Conservation (phyloP, 2,329 filamentous ascomycete species). For the Fusarium sp. region DNA sequence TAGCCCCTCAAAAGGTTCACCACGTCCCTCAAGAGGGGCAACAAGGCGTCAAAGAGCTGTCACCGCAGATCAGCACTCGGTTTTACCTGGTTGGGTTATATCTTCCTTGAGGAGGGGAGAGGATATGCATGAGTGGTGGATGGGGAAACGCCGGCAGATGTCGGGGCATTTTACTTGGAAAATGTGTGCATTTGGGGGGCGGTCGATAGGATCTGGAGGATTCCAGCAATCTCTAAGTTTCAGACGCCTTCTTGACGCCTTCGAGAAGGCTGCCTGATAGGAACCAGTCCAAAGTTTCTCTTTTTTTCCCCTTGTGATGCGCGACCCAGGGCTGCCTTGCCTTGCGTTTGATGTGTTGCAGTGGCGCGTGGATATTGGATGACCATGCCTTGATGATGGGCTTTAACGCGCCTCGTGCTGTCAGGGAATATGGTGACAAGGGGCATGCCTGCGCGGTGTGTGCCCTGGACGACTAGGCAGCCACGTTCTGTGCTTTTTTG, state of each 20-base stretch:
- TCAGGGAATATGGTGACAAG: not conserved
- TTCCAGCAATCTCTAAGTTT: not conserved
- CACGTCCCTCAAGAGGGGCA: not conserved
- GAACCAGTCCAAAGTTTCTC: not conserved
- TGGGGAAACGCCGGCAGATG: not conserved
- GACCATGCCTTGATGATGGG: not conserved
- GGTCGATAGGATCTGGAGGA: not conserved
- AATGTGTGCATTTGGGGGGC: not conserved
- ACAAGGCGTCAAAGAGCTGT: not conserved
- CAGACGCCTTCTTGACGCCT: slow-evolving; percentile 14
- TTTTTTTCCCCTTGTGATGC: not conserved
- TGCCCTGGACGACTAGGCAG: slow-evolving; percentile 22
- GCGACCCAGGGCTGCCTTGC: slow-evolving; percentile 14
- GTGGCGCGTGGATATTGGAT: not conserved
- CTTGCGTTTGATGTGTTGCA: not conserved
- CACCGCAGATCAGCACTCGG: slow-evolving; percentile 11
- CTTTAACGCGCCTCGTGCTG: slow-evolving; percentile 2
- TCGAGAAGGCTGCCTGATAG: slow-evolving; percentile 29
- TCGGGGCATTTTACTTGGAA: not conserved
- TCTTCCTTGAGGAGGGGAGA: not conserved
- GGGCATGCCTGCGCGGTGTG: slow-evolving; percentile 12
- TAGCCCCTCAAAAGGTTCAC: not conserved
- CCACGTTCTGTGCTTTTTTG: slow-evolving; percentile 26
- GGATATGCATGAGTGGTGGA: not conserved
- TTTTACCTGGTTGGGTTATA: slow-evolving; percentile 3